Conservation (phyloP, 805 yeast species). For the Ogataea nitratoaversa region DNA sequence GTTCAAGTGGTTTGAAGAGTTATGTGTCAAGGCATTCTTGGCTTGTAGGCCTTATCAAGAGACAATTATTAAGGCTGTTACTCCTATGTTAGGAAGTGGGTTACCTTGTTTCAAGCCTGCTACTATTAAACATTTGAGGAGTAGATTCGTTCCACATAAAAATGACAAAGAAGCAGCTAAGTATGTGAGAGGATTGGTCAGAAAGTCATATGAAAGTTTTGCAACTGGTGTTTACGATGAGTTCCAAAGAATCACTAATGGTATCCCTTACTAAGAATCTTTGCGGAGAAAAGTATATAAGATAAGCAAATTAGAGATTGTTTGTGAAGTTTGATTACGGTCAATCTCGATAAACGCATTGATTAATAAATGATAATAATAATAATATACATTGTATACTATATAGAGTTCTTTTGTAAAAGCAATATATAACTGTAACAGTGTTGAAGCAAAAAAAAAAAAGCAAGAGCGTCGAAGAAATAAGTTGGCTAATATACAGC, state of each 20-base stretch:
- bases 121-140: conserved; percentile 73
- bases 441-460: neutral
- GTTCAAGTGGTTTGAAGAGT: conserved; percentile 88
- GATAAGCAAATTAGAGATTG: neutral
- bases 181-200: conserved; percentile 69
- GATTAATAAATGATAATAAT: no score
- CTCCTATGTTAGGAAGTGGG: conserved; percentile 93
- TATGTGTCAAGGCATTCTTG: conserved; percentile 88
- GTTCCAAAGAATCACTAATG: conserved; percentile 93
- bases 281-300: no score
- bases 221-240: conserved; percentile 96
- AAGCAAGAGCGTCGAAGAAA: neutral
- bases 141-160: conserved; percentile 77
- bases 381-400: no score
- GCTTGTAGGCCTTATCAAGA: conserved; percentile 87
- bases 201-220: conserved; percentile 77
- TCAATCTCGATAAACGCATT: no score
- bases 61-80: conserved; percentile 75
- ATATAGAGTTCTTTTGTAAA: no score
- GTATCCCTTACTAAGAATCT: conserved; percentile 73
- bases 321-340: neutral
- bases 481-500: no score
- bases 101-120: conserved; percentile 92
- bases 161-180: conserved; percentile 81
- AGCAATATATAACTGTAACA: neutral